Evolutionary conservation across 176 grass and related monocot species (phyloP), one percentile per base, ranked within the genome.

Genomic region (Cymbopogon citratus): DNA sequence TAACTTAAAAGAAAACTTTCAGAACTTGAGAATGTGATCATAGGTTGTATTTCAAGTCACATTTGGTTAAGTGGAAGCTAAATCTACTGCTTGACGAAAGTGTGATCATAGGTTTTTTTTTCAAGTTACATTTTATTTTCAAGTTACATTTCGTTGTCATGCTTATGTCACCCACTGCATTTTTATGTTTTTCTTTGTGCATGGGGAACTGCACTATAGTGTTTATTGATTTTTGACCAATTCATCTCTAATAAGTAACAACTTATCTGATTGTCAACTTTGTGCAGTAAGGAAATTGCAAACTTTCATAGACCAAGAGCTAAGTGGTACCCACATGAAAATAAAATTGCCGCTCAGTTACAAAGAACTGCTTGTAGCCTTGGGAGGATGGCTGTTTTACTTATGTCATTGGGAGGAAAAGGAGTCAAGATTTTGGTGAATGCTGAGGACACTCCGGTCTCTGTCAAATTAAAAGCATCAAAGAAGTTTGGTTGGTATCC

Each of bases 261-360:
- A 11, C 45, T 71, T 63, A 28, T 63, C 64, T 18, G 11, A 15
- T 25, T 73, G 73, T 67, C 16, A 38, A 75, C 61, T 63, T 65
- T 82, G 16, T 81, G 79, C 92, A 98, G 96, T 39, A 95, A 95
- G 87, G 96, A 98, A 80, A 93, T 95, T 34, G 80, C 90, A 65
- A 91, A 95, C 74, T 95, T 98, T 82, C 96, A 95, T 85, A 89
- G 92, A 61, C 96, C 96, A 82, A 98, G 79, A 92, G 88, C 89
- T 75, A 89, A 93, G 73, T 98, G 96, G 96, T 95, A 90, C 78
- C 96, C 96, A 56, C 90, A 87, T 87, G 81, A 89, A 80, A 98
- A 98, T 85, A 88, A 95, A 91, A 71, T 88, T 87, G 92, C 88
- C 71, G 87, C 86, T 41, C 46, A 88, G 26, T 76, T 90, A 31